Evolutionary conservation across 768 basidiomycete species (phyloP).

Genomic region (Termitomyces eurrhizus): DNA sequence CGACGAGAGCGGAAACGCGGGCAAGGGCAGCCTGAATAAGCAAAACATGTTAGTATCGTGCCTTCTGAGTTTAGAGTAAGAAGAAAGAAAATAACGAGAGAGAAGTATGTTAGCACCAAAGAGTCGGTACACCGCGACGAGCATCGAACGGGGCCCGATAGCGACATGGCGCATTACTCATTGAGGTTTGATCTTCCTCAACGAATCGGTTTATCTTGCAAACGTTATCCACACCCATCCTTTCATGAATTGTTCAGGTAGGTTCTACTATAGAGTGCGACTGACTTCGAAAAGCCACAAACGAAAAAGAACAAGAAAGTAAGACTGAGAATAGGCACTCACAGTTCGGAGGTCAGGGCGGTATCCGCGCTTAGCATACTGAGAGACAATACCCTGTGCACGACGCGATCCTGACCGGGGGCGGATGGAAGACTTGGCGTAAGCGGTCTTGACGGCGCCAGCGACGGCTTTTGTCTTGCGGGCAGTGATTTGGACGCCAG

Average conservation of each 20-base stretch:
- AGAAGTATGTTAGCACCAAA: conserved; percentile 58
- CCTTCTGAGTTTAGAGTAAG: neutral
- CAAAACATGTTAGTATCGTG: conserved; percentile 25
- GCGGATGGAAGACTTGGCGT: conserved; percentile 52
- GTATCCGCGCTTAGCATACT: conserved; percentile 61
- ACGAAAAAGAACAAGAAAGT: conserved; percentile 4
- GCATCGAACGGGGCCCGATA: conserved; percentile 71
- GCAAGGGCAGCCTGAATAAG: conserved; percentile 61
- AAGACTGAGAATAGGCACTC: conserved; percentile 32
- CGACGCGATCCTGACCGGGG: conserved; percentile 70
- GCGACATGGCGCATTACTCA: conserved; percentile 65
- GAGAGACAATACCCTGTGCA: conserved; percentile 59
- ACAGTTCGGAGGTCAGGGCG: conserved; percentile 76
- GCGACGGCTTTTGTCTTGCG: conserved; percentile 62
- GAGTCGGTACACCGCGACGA: conserved; percentile 64
- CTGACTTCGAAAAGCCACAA: conserved; percentile 12
- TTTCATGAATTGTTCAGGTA: conserved; percentile 72
- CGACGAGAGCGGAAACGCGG: conserved; percentile 69
- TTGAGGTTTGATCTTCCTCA: conserved; percentile 59
- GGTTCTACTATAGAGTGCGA: conserved; percentile 91
- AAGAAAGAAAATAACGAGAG: conserved; percentile 15
- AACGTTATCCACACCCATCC: conserved; percentile 90
- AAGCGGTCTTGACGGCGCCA: conserved; percentile 43
- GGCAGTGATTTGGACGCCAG: conserved; percentile 57
- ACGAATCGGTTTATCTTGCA: conserved; percentile 65